Conservation (phyloP, 306 rosid genomes). For the Ammopiptanthus mongolicus region DNA sequence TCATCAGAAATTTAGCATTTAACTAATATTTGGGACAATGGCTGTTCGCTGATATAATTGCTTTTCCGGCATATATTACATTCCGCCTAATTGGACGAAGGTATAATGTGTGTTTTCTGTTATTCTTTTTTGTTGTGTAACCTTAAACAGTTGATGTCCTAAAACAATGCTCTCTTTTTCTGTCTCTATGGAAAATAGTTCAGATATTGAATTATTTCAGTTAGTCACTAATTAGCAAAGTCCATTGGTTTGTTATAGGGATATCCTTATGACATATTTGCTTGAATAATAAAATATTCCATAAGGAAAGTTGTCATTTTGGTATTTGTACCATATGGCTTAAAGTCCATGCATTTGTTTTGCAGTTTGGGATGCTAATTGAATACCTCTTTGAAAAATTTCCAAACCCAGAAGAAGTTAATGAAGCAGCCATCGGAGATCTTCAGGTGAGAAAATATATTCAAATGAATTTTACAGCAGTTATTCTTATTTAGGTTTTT, state of each 20-base stretch:
- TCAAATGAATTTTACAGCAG: not conserved
- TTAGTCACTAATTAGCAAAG: not conserved
- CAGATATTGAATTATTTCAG: constrained; percentile 4
- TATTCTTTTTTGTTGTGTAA: not conserved
- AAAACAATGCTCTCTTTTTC: not conserved
- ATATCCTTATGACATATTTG: constrained; percentile 2
- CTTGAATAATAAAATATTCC: not conserved
- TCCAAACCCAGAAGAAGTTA: constrained; percentile 66
- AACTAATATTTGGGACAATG: constrained; percentile 11
- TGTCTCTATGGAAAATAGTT: not conserved
- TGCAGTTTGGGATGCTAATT: constrained; percentile 97
- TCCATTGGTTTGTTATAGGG: not conserved
- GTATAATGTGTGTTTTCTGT: not conserved
- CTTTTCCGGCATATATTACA: not conserved
- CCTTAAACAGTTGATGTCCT: not conserved
- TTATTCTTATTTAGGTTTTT: not conserved
- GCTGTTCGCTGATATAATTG: not conserved
- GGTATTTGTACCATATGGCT: constrained; percentile 18
- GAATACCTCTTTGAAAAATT: constrained; percentile 77
- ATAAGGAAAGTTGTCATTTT: not conserved
- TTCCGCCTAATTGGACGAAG: constrained; percentile 14
- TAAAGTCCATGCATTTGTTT: constrained; percentile 23
- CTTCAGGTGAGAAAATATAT: constrained; percentile 59
- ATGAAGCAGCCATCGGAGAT: constrained; percentile 76
- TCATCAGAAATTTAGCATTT: not conserved